phyloP scores from a whole-genome alignment of 345 rosid genomes.

The Moricandia arvensis region DNA sequence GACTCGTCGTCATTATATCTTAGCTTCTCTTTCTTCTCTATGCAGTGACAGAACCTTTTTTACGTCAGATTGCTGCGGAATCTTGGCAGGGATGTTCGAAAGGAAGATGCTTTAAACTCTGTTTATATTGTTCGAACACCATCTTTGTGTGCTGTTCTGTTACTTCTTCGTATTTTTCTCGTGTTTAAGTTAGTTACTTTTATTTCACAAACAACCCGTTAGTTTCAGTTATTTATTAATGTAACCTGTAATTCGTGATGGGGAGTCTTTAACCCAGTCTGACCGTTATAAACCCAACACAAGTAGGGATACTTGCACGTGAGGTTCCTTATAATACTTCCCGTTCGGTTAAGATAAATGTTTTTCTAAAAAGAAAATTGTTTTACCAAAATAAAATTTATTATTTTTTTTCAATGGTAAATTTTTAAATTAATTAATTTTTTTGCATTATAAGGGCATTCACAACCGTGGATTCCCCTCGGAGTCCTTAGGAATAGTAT shows the following conservation, averaged over 20 bases:
- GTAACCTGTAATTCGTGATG: neutral
- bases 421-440: too few species aligned
- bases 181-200: neutral
- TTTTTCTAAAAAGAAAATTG: too few species aligned
- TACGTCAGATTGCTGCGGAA: neutral
- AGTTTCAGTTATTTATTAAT: neutral
- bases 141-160: neutral
- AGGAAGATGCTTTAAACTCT: neutral
- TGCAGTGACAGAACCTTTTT: neutral
- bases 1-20: conserved; percentile 43
- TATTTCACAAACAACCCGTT: neutral
- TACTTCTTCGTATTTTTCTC: neutral
- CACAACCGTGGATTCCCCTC: too few species aligned
- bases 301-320: too few species aligned
- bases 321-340: too few species aligned
- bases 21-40: neutral
- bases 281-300: too few species aligned
- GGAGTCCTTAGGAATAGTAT: too few species aligned
- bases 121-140: neutral
- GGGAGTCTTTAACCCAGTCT: too few species aligned
- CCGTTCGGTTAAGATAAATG: too few species aligned
- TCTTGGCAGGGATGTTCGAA: neutral
- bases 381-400: too few species aligned
- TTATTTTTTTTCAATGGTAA: too few species aligned
- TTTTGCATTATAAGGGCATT: too few species aligned